Base-by-base conservation (phyloP, 257 asterid genomes). In the Anisodus acutangulus region DNA sequence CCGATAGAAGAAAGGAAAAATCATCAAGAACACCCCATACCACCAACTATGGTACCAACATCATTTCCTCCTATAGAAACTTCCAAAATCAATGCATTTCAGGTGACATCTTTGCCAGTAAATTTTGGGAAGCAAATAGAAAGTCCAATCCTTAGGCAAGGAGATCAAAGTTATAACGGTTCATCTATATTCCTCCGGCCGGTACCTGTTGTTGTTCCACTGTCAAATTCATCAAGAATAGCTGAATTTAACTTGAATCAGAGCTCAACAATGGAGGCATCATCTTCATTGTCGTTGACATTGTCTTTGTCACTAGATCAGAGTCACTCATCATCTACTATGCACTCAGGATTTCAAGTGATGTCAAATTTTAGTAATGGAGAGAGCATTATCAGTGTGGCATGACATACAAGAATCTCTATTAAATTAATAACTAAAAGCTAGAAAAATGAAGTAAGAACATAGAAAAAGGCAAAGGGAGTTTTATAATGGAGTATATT, bases 1-100 rank as follows among this genome's bases (percentile, higher is more conserved):
- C 89, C 92, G n/a, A 76, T 76, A 58, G 97, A 88, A 69, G 94
- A 93, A 82, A 81, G 86, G 41, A 78, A 86, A 47, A 85, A 59
- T 64, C 89, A 81, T 71, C 89, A 90, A 84, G 91, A 89, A 47
- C 83, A 62, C 70, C 76, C 60, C 2, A 64, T 84, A 26, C 83
- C 63, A 83, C 79, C 85, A 54, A 43, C 41, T 62, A 49, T 80
- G 17, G 86, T 86, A 43, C 86, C 85, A 81, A 66, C 76, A 51
- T 22, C 90, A 3, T 41, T 83, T 86, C 85, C 85, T 69, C 49
- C 17, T 9, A 82, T 90, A 13, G 71, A 82, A 9, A 10, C 81
- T 74, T 83, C 92, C 55, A 90, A 83, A 47, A 62, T 51, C 8
- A 76, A 76, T 76, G 26, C 47, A 51, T 51, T 76, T 76, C 81